Base-by-base conservation (phyloP, 352 stramenopile species). In the Globisporangium abappressorium region DNA sequence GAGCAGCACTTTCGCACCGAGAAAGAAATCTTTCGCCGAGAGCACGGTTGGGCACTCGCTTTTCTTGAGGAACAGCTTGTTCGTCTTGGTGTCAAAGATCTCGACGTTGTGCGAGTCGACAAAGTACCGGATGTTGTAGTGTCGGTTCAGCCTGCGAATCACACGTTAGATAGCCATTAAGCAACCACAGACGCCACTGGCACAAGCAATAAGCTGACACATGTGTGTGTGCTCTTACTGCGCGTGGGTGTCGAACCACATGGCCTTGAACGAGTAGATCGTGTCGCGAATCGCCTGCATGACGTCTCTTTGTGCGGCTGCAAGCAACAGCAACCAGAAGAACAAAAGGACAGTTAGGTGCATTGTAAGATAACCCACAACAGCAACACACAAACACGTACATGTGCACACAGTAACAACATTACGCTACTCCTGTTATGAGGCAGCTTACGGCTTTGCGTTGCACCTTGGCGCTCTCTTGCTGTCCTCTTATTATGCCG, bases 61-160 rank as follows among this genome's bases (percentile, higher is more conserved):
- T 66, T 94, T 96, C 69, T 97, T 97, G 15, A 98, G 83, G 71
- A 98, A 98, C 11, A 93, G 80, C 51, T 93, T 88, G 71, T 89
- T 93, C 11, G 79, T 92, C 72, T 95, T 95, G 33, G 84, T 77
- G 69, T 97, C 90, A 68, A 94, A 89, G 75, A 97, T 96, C 78
- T 97, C 90, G 55, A 95, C 77, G 58, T 94, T 79, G 75, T 94
- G 73, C 57, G 77, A 81, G 51, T 94, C 82, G 28, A 82, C 69
- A 65, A 90, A 97, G 74, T 94, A 96, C 34, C 85, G 84, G 56
- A 94, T 75, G 62, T 86, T 82, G 76, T 87, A 94, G 26, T 89
- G 84, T 22, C 85, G 82, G 69, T 92, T 83, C 1, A 94, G 74
- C 77, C 85, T 94, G 4, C 4, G 34, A 7, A 20, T 15, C 33